phyloP scores from a whole-genome alignment of 148 eudicot species.

The Fagopyrum tataricum region DNA sequence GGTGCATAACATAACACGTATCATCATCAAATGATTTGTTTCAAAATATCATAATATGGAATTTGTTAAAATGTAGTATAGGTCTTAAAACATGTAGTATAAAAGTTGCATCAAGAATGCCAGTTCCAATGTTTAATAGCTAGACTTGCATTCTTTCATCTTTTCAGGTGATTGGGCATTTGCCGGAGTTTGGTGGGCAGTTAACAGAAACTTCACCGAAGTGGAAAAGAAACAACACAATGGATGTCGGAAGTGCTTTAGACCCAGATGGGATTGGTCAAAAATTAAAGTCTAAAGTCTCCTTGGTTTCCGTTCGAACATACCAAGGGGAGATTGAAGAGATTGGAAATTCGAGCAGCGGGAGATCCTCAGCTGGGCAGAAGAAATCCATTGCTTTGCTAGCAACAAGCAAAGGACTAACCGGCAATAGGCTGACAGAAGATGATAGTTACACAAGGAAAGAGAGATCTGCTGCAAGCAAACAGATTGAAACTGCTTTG shows the following conservation, averaged over 20 bases:
- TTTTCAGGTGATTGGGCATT: slow-evolving; percentile 29
- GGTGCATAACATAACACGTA: neutral
- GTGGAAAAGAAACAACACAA: slow-evolving; percentile 3
- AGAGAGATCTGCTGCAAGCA: neutral
- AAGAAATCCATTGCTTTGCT: neutral
- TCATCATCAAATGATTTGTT: neutral
- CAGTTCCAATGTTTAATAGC: neutral
- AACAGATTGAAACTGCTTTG: neutral
- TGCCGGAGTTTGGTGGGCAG: slow-evolving; percentile 73
- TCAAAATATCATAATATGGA: neutral
- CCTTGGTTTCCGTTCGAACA: neutral
- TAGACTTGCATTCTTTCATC: neutral
- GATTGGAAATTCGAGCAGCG: slow-evolving; percentile 12
- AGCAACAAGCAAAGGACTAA: no score
- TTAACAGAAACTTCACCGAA: neutral
- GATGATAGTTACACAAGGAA: neutral
- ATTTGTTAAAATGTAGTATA: neutral
- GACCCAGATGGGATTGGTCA: slow-evolving; percentile 2
- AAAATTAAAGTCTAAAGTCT: neutral
- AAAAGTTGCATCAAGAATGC: neutral
- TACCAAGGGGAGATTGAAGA: slow-evolving; percentile 12
- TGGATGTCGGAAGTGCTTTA: slow-evolving; percentile 1
- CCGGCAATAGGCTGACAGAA: neutral
- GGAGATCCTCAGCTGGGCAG: slow-evolving; percentile 9
- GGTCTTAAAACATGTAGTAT: no score